Conservation (phyloP, 2,329 filamentous ascomycete species). For the Colletotrichum sp. region DNA sequence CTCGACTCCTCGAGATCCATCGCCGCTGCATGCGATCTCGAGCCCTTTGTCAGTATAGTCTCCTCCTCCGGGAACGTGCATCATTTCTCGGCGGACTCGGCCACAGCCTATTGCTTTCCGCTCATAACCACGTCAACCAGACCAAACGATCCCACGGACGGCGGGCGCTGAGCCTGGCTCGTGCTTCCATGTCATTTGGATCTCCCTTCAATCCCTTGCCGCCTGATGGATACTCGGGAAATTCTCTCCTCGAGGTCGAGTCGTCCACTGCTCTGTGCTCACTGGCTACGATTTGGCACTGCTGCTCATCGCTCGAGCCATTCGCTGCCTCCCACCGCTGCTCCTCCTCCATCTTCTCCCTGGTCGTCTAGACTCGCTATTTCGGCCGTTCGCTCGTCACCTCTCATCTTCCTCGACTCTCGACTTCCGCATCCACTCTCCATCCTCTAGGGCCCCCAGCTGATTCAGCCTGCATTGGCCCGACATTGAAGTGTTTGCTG, state of each 20-base stretch:
- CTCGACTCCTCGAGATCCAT: not conserved
- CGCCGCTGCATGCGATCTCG: not conserved
- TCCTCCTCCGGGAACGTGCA: not conserved
- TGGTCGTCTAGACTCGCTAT: not conserved
- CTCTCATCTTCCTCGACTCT: not conserved
- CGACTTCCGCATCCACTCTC: not conserved
- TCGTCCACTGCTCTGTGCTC: not conserved
- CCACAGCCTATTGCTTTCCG: not conserved
- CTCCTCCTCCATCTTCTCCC: not conserved
- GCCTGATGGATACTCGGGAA: not conserved
- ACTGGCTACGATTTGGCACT: not conserved
- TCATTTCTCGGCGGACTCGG: not conserved
- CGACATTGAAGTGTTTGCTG: not conserved
- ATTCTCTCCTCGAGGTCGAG: not conserved
- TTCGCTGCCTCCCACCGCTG: not conserved
- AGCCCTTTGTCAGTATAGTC: not conserved
- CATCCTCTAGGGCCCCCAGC: not conserved
- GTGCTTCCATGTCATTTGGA: not conserved
- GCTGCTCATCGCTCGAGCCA: not conserved
- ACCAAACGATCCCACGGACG: not conserved
- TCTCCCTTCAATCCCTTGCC: not conserved
- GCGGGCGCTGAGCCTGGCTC: slow-evolving; percentile 6
- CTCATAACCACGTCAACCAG: not conserved
- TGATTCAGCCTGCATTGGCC: not conserved
- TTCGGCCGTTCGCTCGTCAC: not conserved